Evolutionary conservation across 2,329 filamentous ascomycete genomes (phyloP), one percentile per base, ranked within the genome.

Genomic region (Xylaria sp.): DNA sequence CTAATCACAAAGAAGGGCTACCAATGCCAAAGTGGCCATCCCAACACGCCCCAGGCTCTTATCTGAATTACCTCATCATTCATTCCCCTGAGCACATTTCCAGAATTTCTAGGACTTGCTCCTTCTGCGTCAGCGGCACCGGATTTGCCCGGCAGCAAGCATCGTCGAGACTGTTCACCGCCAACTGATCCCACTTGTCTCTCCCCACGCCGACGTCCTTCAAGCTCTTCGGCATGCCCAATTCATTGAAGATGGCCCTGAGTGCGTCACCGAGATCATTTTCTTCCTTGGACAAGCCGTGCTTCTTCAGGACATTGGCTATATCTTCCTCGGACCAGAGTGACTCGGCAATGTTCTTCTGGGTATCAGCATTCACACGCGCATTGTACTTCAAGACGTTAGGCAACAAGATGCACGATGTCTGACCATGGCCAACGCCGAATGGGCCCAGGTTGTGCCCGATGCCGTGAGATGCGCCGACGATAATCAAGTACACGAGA

Each of bases 381-480:
- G 50, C 50, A n/a, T 55, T 55, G 4, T 55, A 55, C 43, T 60
- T 60, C 43, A 50, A 10, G 8, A 74, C 72, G 41, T 18, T 56
- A 13, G 72, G 68, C 46, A 74, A 45, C 39, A 73, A 59, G 53
- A 74, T 59, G 55, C 72, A 74, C 53, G 67, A 72, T 20, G 72
- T 74, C 59, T 74, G 70, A 15, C 71, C 72, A 30, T 74, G 72
- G 2, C 70, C 71, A 4, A 73, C 68, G 15, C 71, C 72, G 32
- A 72, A 58, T 0, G 72, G 72, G 0, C 72, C 72, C 4, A 74
- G 70, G 36, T 74, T 71, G 32, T 74, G 72, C 15, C 72, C 72
- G 43, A 74, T 74, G 6, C 72, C 72, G 18, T 74, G 72, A 10
- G 67, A 70, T 3, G 72, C 72, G 12, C 72, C 71, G 1, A 68